A percentile compares a stretch with the other conserved stretches of the same genome.
These are phyloP conservation scores for Rhododendron williamsianum DNA, from an alignment of 148 eudicot species.

Conservation along the genomic window DNA sequence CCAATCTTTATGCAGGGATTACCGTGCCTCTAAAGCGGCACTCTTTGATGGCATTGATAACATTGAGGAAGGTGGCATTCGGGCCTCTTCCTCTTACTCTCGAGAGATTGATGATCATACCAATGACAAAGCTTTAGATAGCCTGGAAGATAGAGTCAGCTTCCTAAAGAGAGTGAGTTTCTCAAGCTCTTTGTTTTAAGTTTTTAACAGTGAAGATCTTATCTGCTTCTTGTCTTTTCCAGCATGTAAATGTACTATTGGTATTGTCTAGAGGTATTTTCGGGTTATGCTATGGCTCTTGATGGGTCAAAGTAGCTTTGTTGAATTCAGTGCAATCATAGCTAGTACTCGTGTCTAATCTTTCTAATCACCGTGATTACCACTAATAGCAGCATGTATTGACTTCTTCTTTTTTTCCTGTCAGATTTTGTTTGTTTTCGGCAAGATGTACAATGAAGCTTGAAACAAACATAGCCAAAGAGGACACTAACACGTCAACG, in stretches of 20 bases:
- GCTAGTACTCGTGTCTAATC: background rate
- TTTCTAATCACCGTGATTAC: background rate
- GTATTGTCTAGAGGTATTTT: background rate
- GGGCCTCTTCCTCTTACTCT: slow-evolving; percentile 61
- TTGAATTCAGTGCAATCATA: background rate
- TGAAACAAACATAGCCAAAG: background rate
- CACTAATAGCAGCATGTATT: background rate
- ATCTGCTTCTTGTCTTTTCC: background rate
- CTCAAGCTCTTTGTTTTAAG: background rate
- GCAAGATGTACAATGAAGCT: background rate
- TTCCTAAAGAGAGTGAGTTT: slow-evolving; percentile 69
- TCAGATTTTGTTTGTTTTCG: background rate
- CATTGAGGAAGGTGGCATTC: slow-evolving; percentile 84
- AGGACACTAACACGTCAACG: background rate
- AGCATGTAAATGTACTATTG: background rate
- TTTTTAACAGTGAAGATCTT: background rate
- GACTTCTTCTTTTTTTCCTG: background rate
- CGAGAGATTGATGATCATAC: slow-evolving; percentile 55
- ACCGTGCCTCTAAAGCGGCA: slow-evolving; percentile 51
- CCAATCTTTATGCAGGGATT: slow-evolving; percentile 47
- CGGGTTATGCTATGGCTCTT: background rate
- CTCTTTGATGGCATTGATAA: slow-evolving; percentile 54
- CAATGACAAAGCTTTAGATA: slow-evolving; percentile 64
- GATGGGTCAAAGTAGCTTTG: too few relatives aligned
- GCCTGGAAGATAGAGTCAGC: slow-evolving; percentile 68